A percentile compares a stretch with the other conserved stretches of the same genome.
Conservation (phyloP, 768 basidiomycete species). For the Austroboletus eburneus region DNA sequence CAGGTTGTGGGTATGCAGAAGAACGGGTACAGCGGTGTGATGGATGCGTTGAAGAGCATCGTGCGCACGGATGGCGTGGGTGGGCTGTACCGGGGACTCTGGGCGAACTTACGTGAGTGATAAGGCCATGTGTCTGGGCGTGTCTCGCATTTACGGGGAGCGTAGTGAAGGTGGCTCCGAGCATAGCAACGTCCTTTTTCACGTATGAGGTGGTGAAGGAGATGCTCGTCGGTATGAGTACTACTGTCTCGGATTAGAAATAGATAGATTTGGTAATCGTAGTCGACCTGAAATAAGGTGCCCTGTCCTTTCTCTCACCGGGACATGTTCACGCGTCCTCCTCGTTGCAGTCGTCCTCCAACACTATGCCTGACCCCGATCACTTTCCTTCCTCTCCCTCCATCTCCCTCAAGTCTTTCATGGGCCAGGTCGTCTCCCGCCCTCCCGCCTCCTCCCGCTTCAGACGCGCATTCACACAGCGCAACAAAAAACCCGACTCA, state of each 20-base stretch:
- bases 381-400: conserved; percentile 35
- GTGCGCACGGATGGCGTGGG: conserved; percentile 66
- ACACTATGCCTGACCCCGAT: conserved; percentile 40
- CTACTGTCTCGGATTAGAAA: too few species aligned
- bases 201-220: conserved; percentile 71
- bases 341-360: too few species aligned
- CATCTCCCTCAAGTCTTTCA: conserved; percentile 32
- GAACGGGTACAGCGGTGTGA: conserved; percentile 72
- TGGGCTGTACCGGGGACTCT: conserved; percentile 81
- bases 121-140: too few species aligned
- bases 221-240: conserved; percentile 36
- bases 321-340: too few species aligned
- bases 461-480: conserved; percentile 30
- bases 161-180: conserved; percentile 88
- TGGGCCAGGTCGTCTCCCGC: conserved; percentile 35
- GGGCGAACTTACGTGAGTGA: conserved; percentile 85
- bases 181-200: conserved; percentile 84
- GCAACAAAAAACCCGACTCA: conserved; percentile 34
- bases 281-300: too few species aligned
- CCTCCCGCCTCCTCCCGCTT: too few species aligned
- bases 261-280: too few species aligned
- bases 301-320: too few species aligned
- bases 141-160: too few species aligned
- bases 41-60: conserved; percentile 72
- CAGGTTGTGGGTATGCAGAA: conserved; percentile 83